These are phyloP conservation scores for Dioscorea zingiberensis DNA, from an alignment of 106 monocot genomes.

Conservation along the genomic window DNA sequence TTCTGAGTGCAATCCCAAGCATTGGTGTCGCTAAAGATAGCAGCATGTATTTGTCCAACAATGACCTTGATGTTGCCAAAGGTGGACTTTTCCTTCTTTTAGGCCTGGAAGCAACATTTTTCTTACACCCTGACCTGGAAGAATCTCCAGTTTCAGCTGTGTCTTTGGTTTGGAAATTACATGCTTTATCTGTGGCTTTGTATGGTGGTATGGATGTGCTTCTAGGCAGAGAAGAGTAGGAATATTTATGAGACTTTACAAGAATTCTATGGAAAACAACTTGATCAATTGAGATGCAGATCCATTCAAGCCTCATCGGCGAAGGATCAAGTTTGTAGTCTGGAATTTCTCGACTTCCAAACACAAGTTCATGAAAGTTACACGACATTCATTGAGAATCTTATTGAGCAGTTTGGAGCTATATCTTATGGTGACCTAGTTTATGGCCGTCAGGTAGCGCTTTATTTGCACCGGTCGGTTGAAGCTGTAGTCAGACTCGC, in stretches of 20 bases:
- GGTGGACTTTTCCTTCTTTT: constrained; percentile 77
- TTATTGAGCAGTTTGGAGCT: constrained; percentile 88
- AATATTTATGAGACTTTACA: constrained; percentile 69
- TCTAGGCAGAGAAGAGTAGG: constrained; percentile 51
- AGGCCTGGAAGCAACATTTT: constrained; percentile 58
- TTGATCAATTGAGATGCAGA: constrained; percentile 28
- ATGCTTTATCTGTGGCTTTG: constrained; percentile 73
- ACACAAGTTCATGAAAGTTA: constrained; percentile 66
- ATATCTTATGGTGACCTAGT: constrained; percentile 83
- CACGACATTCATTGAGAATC: constrained; percentile 72
- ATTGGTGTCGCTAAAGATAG: constrained; percentile 29
- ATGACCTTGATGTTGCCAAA: constrained; percentile 40
- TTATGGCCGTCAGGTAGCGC: constrained; percentile 75
- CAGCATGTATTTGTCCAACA: constrained; percentile 4
- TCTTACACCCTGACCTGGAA: constrained; percentile 5
- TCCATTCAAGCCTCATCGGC: not conserved
- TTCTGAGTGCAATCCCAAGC: constrained; percentile 68
- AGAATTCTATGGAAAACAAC: constrained; percentile 57
- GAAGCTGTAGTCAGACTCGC: constrained; percentile 53
- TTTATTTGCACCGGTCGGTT: constrained; percentile 72
- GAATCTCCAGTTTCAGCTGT: constrained; percentile 31
- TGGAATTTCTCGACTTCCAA: constrained; percentile 50
- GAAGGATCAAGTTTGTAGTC: not conserved
- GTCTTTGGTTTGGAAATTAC: constrained; percentile 84
- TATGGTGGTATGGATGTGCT: constrained; percentile 54